A percentile compares a stretch with the other conserved stretches of the same genome.
Evolutionary conservation across 2,329 filamentous ascomycete species (phyloP).

Genomic region (Fusarium tanahbumbuense): DNA sequence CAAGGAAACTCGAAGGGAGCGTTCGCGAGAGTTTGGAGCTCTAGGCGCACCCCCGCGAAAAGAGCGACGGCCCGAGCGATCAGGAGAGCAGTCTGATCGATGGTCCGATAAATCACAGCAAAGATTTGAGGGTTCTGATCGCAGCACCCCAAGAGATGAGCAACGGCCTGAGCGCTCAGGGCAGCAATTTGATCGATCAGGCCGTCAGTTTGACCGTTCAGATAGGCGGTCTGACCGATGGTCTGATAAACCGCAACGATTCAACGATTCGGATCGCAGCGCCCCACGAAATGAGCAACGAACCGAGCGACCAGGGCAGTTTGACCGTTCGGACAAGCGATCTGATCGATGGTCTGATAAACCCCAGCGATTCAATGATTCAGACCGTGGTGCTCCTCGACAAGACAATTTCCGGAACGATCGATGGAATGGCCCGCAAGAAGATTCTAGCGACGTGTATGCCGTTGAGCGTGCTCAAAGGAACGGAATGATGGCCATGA

Average conservation of each 20-base stretch:
- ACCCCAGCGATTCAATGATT: slow-evolving; percentile 16
- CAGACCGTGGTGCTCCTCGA: slow-evolving; percentile 14
- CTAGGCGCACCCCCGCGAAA: background rate
- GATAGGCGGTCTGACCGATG: slow-evolving; percentile 1
- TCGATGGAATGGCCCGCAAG: slow-evolving; percentile 20
- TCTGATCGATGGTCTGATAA: slow-evolving; percentile 11
- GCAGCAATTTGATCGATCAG: background rate
- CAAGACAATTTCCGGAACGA: slow-evolving; percentile 15
- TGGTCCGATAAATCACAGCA: background rate
- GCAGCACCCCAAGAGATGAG: background rate
- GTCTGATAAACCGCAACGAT: slow-evolving; percentile 14
- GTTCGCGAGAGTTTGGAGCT: slow-evolving; percentile 1
- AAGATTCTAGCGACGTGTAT: slow-evolving; percentile 3
- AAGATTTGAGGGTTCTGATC: background rate
- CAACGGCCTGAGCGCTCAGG: slow-evolving; percentile 1
- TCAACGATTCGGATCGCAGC: slow-evolving; percentile 13
- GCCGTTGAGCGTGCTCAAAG: slow-evolving; percentile 38
- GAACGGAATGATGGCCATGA: slow-evolving; percentile 53
- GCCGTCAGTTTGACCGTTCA: background rate
- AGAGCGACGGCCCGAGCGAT: slow-evolving; percentile 11
- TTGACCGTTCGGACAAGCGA: slow-evolving; percentile 4
- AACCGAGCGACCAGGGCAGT: background rate
- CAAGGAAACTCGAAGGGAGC: slow-evolving; percentile 22
- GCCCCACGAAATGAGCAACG: slow-evolving; percentile 1
- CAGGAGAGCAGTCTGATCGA: background rate